phyloP scores from a whole-genome alignment of 2,329 filamentous ascomycete species.

The Ceratocystis cacaofunesta region DNA sequence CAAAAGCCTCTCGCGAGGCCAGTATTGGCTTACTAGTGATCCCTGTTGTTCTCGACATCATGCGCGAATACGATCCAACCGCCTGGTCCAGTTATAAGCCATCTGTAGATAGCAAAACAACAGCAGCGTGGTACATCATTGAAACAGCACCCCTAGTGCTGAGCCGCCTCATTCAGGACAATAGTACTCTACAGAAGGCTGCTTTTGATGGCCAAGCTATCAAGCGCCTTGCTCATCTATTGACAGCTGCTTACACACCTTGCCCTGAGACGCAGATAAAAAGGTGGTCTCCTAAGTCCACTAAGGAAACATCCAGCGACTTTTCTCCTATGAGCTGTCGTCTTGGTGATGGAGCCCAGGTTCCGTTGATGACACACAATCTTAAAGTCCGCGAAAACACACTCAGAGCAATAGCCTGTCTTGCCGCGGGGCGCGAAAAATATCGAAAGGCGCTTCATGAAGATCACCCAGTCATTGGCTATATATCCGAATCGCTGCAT shows the following conservation, averaged over 20 bases:
- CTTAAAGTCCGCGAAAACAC: conserved; percentile 62
- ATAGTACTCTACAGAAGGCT: conserved; percentile 63
- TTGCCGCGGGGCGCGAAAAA: conserved; percentile 68
- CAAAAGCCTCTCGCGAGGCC: conserved; percentile 43
- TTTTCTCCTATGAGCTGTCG: conserved; percentile 27
- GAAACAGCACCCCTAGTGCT: conserved; percentile 63
- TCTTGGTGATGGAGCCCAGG: conserved; percentile 47
- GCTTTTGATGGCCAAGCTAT: conserved; percentile 52
- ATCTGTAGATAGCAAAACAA: conserved; percentile 19
- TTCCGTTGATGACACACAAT: conserved; percentile 48
- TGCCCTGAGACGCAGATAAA: conserved; percentile 24
- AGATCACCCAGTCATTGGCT: conserved; percentile 56
- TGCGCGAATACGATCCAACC: conserved; percentile 24
- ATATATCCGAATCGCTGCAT: conserved; percentile 66
- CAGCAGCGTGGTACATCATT: conserved; percentile 36
- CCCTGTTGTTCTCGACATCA: conserved; percentile 52
- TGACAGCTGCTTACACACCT: conserved; percentile 38
- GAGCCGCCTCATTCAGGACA: conserved; percentile 64
- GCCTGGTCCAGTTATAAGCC: neutral
- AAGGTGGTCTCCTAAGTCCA: conserved; percentile 29
- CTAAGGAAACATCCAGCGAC: conserved; percentile 25
- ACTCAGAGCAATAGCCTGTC: conserved; percentile 64
- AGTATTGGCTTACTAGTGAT: conserved; percentile 53
- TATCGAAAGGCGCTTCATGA: conserved; percentile 72
- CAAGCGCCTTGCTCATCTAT: conserved; percentile 32